Evolutionary conservation across 805 yeast species (phyloP).

Genomic region (Clavispora asparagi): DNA sequence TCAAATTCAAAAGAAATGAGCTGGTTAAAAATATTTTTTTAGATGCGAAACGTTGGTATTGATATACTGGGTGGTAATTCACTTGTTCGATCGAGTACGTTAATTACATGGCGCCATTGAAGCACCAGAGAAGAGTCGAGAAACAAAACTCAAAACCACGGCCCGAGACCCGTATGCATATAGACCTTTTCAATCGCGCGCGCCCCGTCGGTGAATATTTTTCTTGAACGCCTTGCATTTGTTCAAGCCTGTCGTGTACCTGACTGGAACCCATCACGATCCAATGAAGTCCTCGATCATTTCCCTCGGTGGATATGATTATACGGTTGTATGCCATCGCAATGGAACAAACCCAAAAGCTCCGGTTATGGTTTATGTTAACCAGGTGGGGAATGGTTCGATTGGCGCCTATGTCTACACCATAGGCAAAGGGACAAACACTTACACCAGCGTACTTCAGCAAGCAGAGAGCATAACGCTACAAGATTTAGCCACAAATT

Average conservation of each 20-base stretch:
- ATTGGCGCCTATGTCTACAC: slow-evolving; percentile 45
- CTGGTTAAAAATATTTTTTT: neutral
- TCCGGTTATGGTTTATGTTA: slow-evolving; percentile 28
- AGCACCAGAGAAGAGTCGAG: neutral
- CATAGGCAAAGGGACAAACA: slow-evolving; percentile 20
- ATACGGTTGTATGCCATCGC: slow-evolving; percentile 9
- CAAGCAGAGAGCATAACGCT: slow-evolving; percentile 36
- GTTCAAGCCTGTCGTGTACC: neutral
- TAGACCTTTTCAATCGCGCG: neutral
- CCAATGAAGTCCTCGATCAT: slow-evolving; percentile 8
- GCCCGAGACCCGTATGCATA: neutral
- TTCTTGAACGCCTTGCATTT: neutral
- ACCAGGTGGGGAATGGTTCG: slow-evolving; percentile 17
- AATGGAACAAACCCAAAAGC: slow-evolving; percentile 6
- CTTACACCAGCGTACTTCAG: slow-evolving; percentile 39
- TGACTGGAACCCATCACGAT: neutral
- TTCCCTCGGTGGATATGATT: slow-evolving; percentile 10
- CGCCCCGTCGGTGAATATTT: neutral
- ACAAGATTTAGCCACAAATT: slow-evolving; percentile 39
- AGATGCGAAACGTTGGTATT: neutral
- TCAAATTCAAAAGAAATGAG: neutral
- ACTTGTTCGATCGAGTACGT: neutral
- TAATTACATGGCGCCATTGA: neutral
- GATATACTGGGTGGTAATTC: neutral
- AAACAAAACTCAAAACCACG: neutral